Percentiles rank a stretch among this genome's conserved stretches.
These are phyloP conservation scores for Calonectria ilicicola DNA, from an alignment of 2,329 filamentous ascomycete genomes.

Conservation along the genomic window DNA sequence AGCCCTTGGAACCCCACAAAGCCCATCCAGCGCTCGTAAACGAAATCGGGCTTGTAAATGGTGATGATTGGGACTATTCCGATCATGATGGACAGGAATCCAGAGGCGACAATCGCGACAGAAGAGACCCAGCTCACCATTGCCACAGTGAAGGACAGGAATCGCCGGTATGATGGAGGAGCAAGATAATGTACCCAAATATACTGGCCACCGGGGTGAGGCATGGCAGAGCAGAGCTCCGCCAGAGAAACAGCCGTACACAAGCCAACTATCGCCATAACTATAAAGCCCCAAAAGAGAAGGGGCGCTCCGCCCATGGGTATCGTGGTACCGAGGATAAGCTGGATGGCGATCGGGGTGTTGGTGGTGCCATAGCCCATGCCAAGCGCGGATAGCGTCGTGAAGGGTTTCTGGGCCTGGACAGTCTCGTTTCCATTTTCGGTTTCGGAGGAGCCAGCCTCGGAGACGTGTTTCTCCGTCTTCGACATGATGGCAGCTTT, in stretches of 20 bases:
- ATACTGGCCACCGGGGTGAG: slow-evolving; percentile 45
- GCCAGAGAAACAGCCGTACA: slow-evolving; percentile 40
- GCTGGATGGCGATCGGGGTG: slow-evolving; percentile 36
- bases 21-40: slow-evolving; percentile 42
- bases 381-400: slow-evolving; percentile 41
- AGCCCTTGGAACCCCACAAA: slow-evolving; percentile 43
- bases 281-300: slow-evolving; percentile 42
- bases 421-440: slow-evolving; percentile 23
- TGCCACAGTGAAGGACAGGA: slow-evolving; percentile 40
- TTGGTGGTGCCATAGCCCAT: slow-evolving; percentile 43
- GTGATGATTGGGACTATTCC: slow-evolving; percentile 36
- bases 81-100: slow-evolving; percentile 36
- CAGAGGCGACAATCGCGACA: slow-evolving; percentile 38
- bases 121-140: slow-evolving; percentile 43
- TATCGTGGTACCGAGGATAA: slow-evolving; percentile 35
- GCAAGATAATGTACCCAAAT: slow-evolving; percentile 42
- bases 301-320: slow-evolving; percentile 39
- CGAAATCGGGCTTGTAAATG: slow-evolving; percentile 36
- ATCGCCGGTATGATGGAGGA: slow-evolving; percentile 19
- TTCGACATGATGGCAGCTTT: too few species aligned
- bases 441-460: too few species aligned
- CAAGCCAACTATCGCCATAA: slow-evolving; percentile 38
- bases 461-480: too few species aligned
- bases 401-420: slow-evolving; percentile 48
- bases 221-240: slow-evolving; percentile 44